Conservation (phyloP, 2,329 filamentous ascomycete species). For the Shiraia sp. region DNA sequence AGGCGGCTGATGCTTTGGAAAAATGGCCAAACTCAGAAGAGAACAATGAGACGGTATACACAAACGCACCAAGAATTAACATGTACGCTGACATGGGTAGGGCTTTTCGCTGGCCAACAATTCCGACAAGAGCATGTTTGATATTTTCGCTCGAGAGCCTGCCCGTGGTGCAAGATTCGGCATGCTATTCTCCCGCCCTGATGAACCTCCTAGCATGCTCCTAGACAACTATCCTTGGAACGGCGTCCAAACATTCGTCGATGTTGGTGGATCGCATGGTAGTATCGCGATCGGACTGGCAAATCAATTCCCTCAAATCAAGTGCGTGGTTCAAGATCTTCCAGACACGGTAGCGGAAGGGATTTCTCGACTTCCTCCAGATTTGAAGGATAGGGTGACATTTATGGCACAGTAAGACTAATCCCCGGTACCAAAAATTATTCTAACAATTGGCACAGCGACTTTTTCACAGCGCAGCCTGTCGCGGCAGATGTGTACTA, state of each 20-base stretch:
- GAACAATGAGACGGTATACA: conserved; percentile 6
- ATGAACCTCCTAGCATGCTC: conserved; percentile 6
- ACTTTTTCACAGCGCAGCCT: conserved; percentile 9
- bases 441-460: conserved; percentile 1
- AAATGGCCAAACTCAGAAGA: conserved; percentile 18
- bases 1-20: conserved; percentile 16
- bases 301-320: conserved; percentile 8
- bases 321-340: conserved; percentile 17
- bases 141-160: conserved; percentile 3
- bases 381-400: conserved; percentile 5
- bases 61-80: too few species aligned
- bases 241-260: conserved; percentile 8
- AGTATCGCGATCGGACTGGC: conserved; percentile 12
- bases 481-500: conserved; percentile 25
- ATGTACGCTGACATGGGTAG: conserved; percentile 5
- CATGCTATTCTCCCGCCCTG: conserved; percentile 4
- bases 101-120: conserved; percentile 15
- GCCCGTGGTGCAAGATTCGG: conserved; percentile 9
- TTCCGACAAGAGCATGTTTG: conserved; percentile 8
- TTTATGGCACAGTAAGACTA: conserved; percentile 15
- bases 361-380: neutral
- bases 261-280: conserved; percentile 18
- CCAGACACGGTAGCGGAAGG: conserved; percentile 9
- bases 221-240: conserved; percentile 10
- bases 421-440: too few species aligned